Evolutionary conservation across 139 green algal species (phyloP), one percentile per base, ranked within the genome.

Genomic region (Trebouxia sp.): DNA sequence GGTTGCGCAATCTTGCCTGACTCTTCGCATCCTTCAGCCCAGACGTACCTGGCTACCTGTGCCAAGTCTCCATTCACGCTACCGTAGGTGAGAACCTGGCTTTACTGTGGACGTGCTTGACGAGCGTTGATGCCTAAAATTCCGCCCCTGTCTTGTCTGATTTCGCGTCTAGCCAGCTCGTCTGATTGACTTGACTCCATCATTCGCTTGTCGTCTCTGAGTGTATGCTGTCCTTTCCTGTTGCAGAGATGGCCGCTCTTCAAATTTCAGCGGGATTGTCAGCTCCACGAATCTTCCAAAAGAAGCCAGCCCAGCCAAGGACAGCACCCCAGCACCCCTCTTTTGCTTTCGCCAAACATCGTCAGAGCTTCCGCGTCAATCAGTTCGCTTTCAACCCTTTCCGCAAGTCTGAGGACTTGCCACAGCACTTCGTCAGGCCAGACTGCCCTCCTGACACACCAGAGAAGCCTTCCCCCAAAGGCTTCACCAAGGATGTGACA

Each of bases 351-450:
- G n/a, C n/a, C n/a, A n/a, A n/a, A n/a, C n/a, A n/a, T n/a, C n/a
- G n/a, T n/a, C n/a, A n/a, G n/a, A n/a, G n/a, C n/a, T n/a, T n/a
- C n/a, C n/a, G n/a, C n/a, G n/a, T n/a, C n/a, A n/a, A n/a, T n/a
- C n/a, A n/a, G n/a, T n/a, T n/a, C n/a, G n/a, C n/a, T n/a, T n/a
- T n/a, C n/a, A n/a, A n/a, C n/a, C n/a, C n/a, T n/a, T n/a, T n/a
- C n/a, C n/a, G n/a, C n/a, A n/a, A n/a, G n/a, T n/a, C n/a, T n/a
- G n/a, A n/a, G n/a, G n/a, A n/a, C n/a, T n/a, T n/a, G n/a, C n/a
- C n/a, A n/a, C n/a, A n/a, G n/a, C n/a, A 77, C 15, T 83, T 83
- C 39, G 79, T 83, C 7, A 72, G 79, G 20, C 79, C 79, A 50
- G 79, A 83, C 47, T 76, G 58, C 26, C 79, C 79, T 30, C 79